Percentiles rank a stretch among this genome's conserved stretches.
Conservation (phyloP, 805 yeast genomes). For the Clavispora asparagi region DNA sequence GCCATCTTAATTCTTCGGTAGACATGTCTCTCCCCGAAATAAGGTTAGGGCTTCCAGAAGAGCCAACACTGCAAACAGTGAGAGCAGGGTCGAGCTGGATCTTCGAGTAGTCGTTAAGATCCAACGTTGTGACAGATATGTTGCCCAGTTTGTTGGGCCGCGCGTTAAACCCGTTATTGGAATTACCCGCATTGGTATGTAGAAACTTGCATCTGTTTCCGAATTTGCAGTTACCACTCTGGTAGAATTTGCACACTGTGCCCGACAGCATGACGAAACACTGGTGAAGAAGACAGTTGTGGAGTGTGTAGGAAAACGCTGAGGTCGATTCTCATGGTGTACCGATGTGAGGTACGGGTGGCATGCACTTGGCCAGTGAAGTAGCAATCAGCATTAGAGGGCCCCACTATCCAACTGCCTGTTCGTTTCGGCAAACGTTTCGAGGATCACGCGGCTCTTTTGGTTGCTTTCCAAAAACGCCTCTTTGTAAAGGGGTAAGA, state of each 20-base stretch:
- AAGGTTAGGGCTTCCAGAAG: slow-evolving; percentile 45
- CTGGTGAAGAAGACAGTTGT: background rate
- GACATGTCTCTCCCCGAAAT: slow-evolving; percentile 51
- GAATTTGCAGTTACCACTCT: slow-evolving; percentile 22
- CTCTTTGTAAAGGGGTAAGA: slow-evolving; percentile 52
- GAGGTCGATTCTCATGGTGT: background rate
- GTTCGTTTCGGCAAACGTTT: slow-evolving; percentile 12
- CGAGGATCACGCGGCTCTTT: slow-evolving; percentile 13
- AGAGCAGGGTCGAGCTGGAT: slow-evolving; percentile 29
- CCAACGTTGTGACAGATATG: slow-evolving; percentile 7
- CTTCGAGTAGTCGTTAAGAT: slow-evolving; percentile 15
- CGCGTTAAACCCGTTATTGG: background rate
- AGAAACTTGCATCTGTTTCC: slow-evolving; percentile 24
- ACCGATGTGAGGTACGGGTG: slow-evolving; percentile 1
- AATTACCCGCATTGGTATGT: slow-evolving; percentile 11
- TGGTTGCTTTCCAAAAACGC: slow-evolving; percentile 39
- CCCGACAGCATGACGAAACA: background rate
- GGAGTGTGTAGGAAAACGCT: background rate
- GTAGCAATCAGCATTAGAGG: background rate
- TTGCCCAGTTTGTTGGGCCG: background rate
- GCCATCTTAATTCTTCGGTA: slow-evolving; percentile 47
- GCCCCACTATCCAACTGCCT: slow-evolving; percentile 1
- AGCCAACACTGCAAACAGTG: slow-evolving; percentile 45
- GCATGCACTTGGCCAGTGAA: background rate
- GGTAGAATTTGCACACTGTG: slow-evolving; percentile 19